These are phyloP conservation scores for Stylonectria norvegica DNA, from an alignment of 2,329 filamentous ascomycete species.

Conservation along the genomic window DNA sequence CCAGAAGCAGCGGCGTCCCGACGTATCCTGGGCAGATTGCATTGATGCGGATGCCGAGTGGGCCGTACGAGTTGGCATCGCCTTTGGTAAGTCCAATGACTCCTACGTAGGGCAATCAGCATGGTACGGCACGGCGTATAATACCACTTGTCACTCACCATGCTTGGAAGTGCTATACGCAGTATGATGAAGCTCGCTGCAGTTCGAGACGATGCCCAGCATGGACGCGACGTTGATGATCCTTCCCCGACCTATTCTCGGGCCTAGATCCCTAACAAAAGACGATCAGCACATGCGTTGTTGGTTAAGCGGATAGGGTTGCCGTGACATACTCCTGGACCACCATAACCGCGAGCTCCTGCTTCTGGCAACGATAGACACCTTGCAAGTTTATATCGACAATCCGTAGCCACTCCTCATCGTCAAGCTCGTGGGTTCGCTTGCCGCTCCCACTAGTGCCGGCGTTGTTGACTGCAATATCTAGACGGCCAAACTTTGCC, in stretches of 20 bases:
- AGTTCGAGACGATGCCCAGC: slow-evolving; percentile 44
- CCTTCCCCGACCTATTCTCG: slow-evolving; percentile 41
- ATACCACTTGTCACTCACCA: slow-evolving; percentile 26
- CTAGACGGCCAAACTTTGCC: slow-evolving; percentile 48
- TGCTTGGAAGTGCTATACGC: slow-evolving; percentile 53
- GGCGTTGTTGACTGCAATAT: slow-evolving; percentile 55
- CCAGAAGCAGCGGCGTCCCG: slow-evolving; percentile 37
- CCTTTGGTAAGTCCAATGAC: slow-evolving; percentile 52
- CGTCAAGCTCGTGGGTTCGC: slow-evolving; percentile 43
- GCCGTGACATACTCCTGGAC: slow-evolving; percentile 44
- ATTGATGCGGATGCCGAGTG: slow-evolving; percentile 54
- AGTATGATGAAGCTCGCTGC: slow-evolving; percentile 35
- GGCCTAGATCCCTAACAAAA: slow-evolving; percentile 31
- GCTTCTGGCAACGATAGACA: slow-evolving; percentile 55
- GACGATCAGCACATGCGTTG: too few species aligned
- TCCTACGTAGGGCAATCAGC: slow-evolving; percentile 12
- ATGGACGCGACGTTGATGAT: slow-evolving; percentile 56
- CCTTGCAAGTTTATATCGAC: slow-evolving; percentile 53
- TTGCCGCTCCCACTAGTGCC: slow-evolving; percentile 44
- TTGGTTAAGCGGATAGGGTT: too few species aligned
- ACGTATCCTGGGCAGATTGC: slow-evolving; percentile 56
- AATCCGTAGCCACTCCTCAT: slow-evolving; percentile 48
- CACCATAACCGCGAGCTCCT: slow-evolving; percentile 50
- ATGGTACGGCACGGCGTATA: background rate
- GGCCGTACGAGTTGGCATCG: slow-evolving; percentile 51